Conservation (phyloP, 2,329 filamentous ascomycete species). For the Colletotrichum sp. region DNA sequence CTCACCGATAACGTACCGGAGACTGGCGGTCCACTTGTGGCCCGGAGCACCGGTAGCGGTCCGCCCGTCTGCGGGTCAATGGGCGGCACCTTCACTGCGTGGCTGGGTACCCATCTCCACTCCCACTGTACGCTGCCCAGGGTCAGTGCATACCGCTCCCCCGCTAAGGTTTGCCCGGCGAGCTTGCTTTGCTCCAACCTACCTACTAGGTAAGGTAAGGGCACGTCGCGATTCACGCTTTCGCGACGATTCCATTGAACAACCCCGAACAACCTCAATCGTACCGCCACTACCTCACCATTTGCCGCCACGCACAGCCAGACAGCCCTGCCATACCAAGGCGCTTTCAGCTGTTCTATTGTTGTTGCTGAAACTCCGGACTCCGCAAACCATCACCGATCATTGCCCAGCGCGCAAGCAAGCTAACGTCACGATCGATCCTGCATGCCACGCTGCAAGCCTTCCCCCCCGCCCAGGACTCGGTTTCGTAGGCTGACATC, state of each 20-base stretch:
- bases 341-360: not conserved
- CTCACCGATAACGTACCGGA: not conserved
- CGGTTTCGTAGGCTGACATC: not conserved
- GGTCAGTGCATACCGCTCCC: not conserved
- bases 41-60: not conserved
- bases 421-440: not conserved
- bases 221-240: conserved; percentile 18
- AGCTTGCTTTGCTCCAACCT: not conserved
- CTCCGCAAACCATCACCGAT: not conserved
- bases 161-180: not conserved
- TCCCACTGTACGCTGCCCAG: not conserved
- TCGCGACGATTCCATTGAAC: not conserved
- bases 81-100: not conserved
- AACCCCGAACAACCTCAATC: not conserved
- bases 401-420: not conserved
- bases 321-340: not conserved
- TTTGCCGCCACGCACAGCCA: not conserved
- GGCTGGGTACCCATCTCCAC: not conserved
- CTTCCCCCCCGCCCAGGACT: not conserved
- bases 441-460: not conserved
- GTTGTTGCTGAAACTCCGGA: not conserved
- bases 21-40: not conserved
- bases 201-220: not conserved
- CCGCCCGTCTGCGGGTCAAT: not conserved
- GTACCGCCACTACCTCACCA: not conserved